These are phyloP conservation scores for Pichia sp. DNA, from an alignment of 1,139 yeast species.

Conservation along the genomic window DNA sequence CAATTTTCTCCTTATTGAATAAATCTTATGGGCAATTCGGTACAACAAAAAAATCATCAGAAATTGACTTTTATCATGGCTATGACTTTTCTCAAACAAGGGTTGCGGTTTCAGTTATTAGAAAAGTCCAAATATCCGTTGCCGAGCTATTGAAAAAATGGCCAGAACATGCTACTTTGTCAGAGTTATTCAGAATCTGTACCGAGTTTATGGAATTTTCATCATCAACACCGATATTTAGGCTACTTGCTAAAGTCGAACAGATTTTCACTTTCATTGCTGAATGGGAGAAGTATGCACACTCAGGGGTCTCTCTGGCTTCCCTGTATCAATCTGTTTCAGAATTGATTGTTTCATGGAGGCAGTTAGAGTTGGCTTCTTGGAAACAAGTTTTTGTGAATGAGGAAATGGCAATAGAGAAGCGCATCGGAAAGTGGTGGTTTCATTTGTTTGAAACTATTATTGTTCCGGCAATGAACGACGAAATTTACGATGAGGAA, in stretches of 20 bases:
- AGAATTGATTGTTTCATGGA: conserved; percentile 77
- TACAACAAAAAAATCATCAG: conserved; percentile 15
- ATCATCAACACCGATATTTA: conserved; percentile 67
- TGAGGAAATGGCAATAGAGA: conserved; percentile 56
- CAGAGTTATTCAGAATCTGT: conserved; percentile 61
- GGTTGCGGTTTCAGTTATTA: conserved; percentile 51
- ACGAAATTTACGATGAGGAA: conserved; percentile 33
- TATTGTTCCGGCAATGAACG: conserved; percentile 42
- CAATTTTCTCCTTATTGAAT: conserved; percentile 40
- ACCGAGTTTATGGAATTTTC: conserved; percentile 64
- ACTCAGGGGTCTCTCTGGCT: conserved; percentile 65
- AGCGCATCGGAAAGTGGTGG: conserved; percentile 79
- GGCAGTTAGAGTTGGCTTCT: conserved; percentile 77
- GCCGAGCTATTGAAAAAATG: conserved; percentile 57
- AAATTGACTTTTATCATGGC: conserved; percentile 50
- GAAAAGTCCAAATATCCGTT: conserved; percentile 45
- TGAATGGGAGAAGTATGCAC: conserved; percentile 95
- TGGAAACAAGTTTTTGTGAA: conserved; percentile 74
- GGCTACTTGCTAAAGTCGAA: conserved; percentile 76
- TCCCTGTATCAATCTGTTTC: conserved; percentile 56
- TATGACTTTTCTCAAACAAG: conserved; percentile 57
- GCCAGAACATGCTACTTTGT: conserved; percentile 95
- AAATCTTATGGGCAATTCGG: conserved; percentile 20
- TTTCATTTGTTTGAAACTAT: conserved; percentile 79
- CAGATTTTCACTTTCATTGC: conserved; percentile 75